A percentile compares a stretch with the other conserved stretches of the same genome.
These are phyloP conservation scores for Claviceps lovelessii DNA, from an alignment of 2,329 filamentous ascomycete genomes.

Conservation along the genomic window DNA sequence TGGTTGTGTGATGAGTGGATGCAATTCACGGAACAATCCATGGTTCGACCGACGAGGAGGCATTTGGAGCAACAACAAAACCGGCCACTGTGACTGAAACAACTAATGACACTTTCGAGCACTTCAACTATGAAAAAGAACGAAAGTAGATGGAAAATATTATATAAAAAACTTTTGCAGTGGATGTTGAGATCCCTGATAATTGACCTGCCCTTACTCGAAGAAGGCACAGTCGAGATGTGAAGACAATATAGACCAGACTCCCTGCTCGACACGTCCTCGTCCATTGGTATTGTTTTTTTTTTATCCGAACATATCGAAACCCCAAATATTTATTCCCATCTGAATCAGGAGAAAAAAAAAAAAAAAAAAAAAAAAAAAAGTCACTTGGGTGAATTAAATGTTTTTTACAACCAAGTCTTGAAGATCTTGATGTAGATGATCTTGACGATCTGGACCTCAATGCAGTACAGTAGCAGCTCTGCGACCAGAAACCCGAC, in stretches of 20 bases:
- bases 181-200: background rate
- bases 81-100: too few species aligned
- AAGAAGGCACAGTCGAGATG: background rate
- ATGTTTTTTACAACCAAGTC: conserved; percentile 10
- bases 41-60: too few species aligned
- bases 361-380: background rate
- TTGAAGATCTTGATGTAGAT: conserved; percentile 14
- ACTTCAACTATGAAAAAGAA: too few species aligned
- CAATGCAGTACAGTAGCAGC: conserved; percentile 12
- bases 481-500: conserved; percentile 13
- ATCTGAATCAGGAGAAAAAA: background rate
- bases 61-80: too few species aligned
- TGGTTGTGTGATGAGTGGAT: too few species aligned
- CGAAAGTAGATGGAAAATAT: background rate
- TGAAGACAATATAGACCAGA: too few species aligned
- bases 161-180: background rate
- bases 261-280: too few species aligned
- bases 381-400: background rate
- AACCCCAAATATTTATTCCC: too few species aligned
- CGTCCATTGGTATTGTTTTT: too few species aligned
- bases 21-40: too few species aligned
- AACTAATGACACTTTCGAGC: too few species aligned
- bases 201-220: background rate
- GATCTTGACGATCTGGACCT: conserved; percentile 16
- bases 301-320: too few species aligned